Evolutionary conservation across 2,329 filamentous ascomycete species (phyloP), one percentile per base, ranked within the genome.

Genomic region (Nemania sp.): DNA sequence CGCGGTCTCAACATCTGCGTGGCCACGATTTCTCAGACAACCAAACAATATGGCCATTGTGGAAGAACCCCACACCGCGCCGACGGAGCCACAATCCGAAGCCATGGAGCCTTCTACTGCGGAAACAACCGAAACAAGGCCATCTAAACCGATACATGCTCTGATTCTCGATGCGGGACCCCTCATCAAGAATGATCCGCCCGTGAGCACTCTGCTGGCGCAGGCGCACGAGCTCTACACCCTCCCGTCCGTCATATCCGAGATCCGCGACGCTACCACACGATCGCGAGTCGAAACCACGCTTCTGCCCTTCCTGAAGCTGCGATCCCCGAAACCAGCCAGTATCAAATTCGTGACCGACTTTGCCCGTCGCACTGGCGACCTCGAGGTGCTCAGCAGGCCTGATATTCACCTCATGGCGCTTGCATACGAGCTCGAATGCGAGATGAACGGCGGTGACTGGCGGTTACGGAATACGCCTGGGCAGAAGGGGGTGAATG

Each of bases 341-440:
- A 97, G 91, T 63, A 75, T 97, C 60, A 88, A 87, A 66, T 80
- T 93, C 55, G 82, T 97, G 3, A 85, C 84, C 43, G 88, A 90
- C 53, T 97, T 97, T 76, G 90, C 94, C 39, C 83, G 90, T 49
- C 88, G 86, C 70, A 97, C 94, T 0, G 94, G 94, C 50, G 94
- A 99, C 71, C 80, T 92, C 58, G 83, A 88, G 9, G 93, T 97
- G 1, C 76, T 99, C 54, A 97, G 92, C 73, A 85, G 82, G 68
- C 89, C 91, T 1, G 94, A 99, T 84, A 77, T 97, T 56, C 89
- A 95, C 63, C 81, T 99, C 34, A 77, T 97, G 66, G 94, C 93
- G 7, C 77, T 99, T 51, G 89, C 91, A 1, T 97, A 97, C 70
- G 94, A 99, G 70, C 70, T 97, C n/a, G 93, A 97, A 66, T 89